Evolutionary conservation across 2,329 filamentous ascomycete genomes (phyloP).

Genomic region (Dryadomyces sulphureus): DNA sequence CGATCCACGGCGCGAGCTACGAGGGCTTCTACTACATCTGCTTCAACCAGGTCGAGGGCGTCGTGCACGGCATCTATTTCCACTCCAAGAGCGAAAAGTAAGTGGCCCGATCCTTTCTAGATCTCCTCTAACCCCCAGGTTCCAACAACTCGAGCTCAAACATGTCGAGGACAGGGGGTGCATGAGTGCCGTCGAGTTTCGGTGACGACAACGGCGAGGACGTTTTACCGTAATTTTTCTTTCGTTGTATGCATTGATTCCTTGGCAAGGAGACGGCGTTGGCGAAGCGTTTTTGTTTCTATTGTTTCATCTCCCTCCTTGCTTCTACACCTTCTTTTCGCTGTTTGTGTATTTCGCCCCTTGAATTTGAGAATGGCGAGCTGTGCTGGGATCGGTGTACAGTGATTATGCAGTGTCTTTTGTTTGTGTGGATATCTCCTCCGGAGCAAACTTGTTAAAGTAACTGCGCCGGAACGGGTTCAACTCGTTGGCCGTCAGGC

Average conservation of each 20-base stretch:
- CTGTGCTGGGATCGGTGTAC: not conserved
- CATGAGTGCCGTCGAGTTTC: conserved; percentile 77
- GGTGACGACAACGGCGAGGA: conserved; percentile 30
- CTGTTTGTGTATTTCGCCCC: not conserved
- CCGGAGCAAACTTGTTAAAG: conserved; percentile 36
- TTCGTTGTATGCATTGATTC: not conserved
- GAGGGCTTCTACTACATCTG: conserved; percentile 99
- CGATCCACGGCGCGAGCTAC: conserved; percentile 87
- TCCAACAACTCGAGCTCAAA: conserved; percentile 83
- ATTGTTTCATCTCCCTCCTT: not conserved
- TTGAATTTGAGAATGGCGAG: not conserved
- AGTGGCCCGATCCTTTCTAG: conserved; percentile 21
- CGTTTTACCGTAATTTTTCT: not conserved
- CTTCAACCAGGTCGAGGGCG: conserved; percentile 82
- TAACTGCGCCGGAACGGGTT: conserved; percentile 46
- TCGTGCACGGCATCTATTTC: conserved; percentile 89
- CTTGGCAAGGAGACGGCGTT: not conserved
- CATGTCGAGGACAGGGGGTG: conserved; percentile 77
- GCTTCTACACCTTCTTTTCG: conserved; percentile 11
- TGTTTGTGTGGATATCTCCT: not conserved
- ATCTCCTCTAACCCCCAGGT: conserved; percentile 32
- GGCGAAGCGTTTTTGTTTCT: not conserved
- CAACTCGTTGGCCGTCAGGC: conserved; percentile 41
- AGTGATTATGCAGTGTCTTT: not conserved
- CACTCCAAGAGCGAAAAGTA: conserved; percentile 97